phyloP scores from a whole-genome alignment of 1,139 yeast species.

The Hemisphaericaspora subhashii region DNA sequence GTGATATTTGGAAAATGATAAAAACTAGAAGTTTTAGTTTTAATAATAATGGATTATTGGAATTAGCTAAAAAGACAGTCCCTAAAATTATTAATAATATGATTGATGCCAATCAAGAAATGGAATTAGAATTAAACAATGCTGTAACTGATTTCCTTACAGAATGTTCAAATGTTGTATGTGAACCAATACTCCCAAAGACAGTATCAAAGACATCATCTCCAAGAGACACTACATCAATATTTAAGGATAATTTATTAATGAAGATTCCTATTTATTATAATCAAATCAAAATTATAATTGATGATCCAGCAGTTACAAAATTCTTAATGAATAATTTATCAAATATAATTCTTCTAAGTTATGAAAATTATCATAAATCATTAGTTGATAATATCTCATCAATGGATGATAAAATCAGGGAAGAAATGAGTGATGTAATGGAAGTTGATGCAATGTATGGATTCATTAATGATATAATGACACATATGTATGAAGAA shows the following conservation, averaged over 20 bases:
- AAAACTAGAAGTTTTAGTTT: slow-evolving; percentile 35
- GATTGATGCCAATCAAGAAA: slow-evolving; percentile 81
- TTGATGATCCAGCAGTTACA: slow-evolving; percentile 36
- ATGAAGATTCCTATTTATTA: slow-evolving; percentile 57
- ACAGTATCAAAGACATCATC: slow-evolving; percentile 22
- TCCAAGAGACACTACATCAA: neutral
- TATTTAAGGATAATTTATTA: slow-evolving; percentile 50
- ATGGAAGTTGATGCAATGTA: slow-evolving; percentile 60
- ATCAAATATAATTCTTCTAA: slow-evolving; percentile 27
- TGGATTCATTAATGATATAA: slow-evolving; percentile 35
- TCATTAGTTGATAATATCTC: slow-evolving; percentile 17
- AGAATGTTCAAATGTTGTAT: slow-evolving; percentile 37
- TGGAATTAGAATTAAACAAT: slow-evolving; percentile 70
- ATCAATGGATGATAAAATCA: slow-evolving; percentile 15
- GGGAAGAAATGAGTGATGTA: slow-evolving; percentile 32
- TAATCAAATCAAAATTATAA: slow-evolving; percentile 49
- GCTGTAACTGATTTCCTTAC: slow-evolving; percentile 63
- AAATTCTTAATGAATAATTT: slow-evolving; percentile 35
- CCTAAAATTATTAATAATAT: slow-evolving; percentile 84
- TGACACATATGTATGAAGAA: slow-evolving; percentile 21
- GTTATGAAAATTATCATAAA: slow-evolving; percentile 34
- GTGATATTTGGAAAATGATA: slow-evolving; percentile 53
- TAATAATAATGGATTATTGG: slow-evolving; percentile 48
- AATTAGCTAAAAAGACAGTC: slow-evolving; percentile 65
- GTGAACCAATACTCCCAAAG: slow-evolving; percentile 28